Percentiles rank a stretch among this genome's conserved stretches.
These are phyloP conservation scores for Monilinia aucupariae DNA, from an alignment of 2,329 filamentous ascomycete genomes.

Conservation along the genomic window DNA sequence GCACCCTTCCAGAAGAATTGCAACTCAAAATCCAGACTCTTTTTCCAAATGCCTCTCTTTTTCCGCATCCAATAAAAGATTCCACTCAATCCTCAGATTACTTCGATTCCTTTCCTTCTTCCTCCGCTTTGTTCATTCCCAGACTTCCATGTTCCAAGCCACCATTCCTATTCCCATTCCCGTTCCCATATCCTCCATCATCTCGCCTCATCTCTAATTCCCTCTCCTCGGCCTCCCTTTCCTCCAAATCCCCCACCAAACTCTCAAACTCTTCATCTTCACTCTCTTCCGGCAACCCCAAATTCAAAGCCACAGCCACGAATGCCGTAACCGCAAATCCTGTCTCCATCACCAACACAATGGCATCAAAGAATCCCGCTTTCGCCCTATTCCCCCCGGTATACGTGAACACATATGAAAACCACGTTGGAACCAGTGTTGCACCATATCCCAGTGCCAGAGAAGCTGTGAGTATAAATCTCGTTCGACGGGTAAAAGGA, in stretches of 20 bases:
- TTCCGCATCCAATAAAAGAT: neutral
- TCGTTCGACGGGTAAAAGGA: slow-evolving; percentile 70
- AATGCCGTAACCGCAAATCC: slow-evolving; percentile 72
- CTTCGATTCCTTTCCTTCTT: neutral
- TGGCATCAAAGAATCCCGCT: slow-evolving; percentile 68
- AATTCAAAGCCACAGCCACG: slow-evolving; percentile 54
- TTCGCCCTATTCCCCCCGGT: slow-evolving; percentile 60
- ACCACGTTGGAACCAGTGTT: slow-evolving; percentile 62
- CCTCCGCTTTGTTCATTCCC: neutral
- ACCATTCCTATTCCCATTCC: neutral
- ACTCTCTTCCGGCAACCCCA: slow-evolving; percentile 67
- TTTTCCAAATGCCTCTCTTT: neutral
- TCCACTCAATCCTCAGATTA: neutral
- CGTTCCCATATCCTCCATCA: neutral
- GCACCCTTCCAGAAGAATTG: neutral
- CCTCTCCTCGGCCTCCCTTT: slow-evolving; percentile 15
- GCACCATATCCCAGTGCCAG: slow-evolving; percentile 69
- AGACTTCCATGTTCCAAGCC: neutral
- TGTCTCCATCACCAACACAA: slow-evolving; percentile 67
- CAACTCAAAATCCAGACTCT: neutral
- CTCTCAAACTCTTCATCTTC: slow-evolving; percentile 49
- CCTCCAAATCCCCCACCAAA: slow-evolving; percentile 28
- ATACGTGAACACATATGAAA: slow-evolving; percentile 68
- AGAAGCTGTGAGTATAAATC: slow-evolving; percentile 74
- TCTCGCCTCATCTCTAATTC: neutral